Evolutionary conservation across 805 yeast genomes (phyloP).

Genomic region (Saturnispora quitensis): DNA sequence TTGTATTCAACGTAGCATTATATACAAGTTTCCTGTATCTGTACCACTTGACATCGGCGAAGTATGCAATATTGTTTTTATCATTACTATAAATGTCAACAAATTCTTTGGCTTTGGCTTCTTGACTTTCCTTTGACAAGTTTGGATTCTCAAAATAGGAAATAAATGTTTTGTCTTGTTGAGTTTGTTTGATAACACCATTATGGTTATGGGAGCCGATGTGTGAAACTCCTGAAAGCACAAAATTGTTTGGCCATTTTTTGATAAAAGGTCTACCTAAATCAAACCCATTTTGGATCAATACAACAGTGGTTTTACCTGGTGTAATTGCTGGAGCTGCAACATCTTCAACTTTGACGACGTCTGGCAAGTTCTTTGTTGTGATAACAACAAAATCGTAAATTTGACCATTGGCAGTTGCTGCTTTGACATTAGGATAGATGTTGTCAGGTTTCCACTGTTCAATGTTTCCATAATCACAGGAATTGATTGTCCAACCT

Average conservation of each 20-base stretch:
- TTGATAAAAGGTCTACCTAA: conserved; percentile 45
- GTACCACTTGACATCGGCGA: conserved; percentile 38
- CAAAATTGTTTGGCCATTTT: conserved; percentile 41
- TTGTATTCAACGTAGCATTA: conserved; percentile 59
- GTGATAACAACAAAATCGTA: conserved; percentile 52
- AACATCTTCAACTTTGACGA: conserved; percentile 41
- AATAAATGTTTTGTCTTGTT: conserved; percentile 38
- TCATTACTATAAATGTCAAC: conserved; percentile 37
- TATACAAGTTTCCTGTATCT: conserved; percentile 65
- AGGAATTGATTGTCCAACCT: conserved; percentile 51
- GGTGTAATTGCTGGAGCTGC: conserved; percentile 41
- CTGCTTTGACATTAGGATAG: conserved; percentile 28
- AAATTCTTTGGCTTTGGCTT: conserved; percentile 34
- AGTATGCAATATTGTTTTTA: conserved; percentile 32
- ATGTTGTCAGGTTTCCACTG: conserved; percentile 46
- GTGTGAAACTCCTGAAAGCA: conserved; percentile 56
- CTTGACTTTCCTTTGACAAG: conserved; percentile 25
- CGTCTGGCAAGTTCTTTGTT: conserved; percentile 56
- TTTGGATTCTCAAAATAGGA: conserved; percentile 42
- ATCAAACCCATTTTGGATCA: conserved; percentile 62
- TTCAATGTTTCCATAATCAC: conserved; percentile 48
- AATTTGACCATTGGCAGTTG: conserved; percentile 30
- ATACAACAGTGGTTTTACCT: conserved; percentile 38
- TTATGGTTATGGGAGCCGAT: conserved; percentile 41
- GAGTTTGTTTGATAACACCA: conserved; percentile 41